Evolutionary conservation across 2,329 filamentous ascomycete genomes (phyloP), one percentile per base, ranked within the genome.

Genomic region (Fusarium sp.): DNA sequence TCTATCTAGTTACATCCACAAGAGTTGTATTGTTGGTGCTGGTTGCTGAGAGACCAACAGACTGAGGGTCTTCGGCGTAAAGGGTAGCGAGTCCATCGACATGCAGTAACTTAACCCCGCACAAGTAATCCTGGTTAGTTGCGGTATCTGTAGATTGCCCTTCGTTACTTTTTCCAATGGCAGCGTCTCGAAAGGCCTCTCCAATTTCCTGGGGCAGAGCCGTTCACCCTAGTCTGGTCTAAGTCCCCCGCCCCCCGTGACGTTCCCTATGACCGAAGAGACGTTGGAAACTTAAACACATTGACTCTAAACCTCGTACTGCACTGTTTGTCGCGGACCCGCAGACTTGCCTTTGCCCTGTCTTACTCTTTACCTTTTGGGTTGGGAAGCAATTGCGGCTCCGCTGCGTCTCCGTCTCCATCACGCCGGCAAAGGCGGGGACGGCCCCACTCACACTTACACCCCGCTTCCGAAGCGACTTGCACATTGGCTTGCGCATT

Each of bases 351-450:
- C 44, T 57, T 11, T 49, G 22, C 11, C 53, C 29, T 56, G 29
- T 20, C 29, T 46, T 56, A n/a, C n/a, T 16, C 41, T 34, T 48
- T 47, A 18, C 40, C 53, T 27, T 25, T 29, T 22, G 24, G 34
- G 49, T 25, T 24, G 34, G 49, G 32, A 43, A 47, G 25, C 52
- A 57, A 73, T 75, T 75, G 74, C 74, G 74, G 74, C 74, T 75
- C 74, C 74, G 74, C 74, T 73, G 73, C 74, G 70, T 67, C 68
- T 75, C 72, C 69, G 67, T 69, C 69, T 63, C 61, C 73, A 65
- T 70, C 72, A 62, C 60, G 70, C 71, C 70, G 73, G 70, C 51
- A 55, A 71, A 44, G 56, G 69, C 59, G 71, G 70, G 53, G 72
- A 54, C 56, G 61, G 55, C 69, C 54, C 71, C 66, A 70, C 60